Evolutionary conservation across 2,329 filamentous ascomycete genomes (phyloP), one percentile per base, ranked within the genome.

Genomic region (Achaetomium macrosporum): DNA sequence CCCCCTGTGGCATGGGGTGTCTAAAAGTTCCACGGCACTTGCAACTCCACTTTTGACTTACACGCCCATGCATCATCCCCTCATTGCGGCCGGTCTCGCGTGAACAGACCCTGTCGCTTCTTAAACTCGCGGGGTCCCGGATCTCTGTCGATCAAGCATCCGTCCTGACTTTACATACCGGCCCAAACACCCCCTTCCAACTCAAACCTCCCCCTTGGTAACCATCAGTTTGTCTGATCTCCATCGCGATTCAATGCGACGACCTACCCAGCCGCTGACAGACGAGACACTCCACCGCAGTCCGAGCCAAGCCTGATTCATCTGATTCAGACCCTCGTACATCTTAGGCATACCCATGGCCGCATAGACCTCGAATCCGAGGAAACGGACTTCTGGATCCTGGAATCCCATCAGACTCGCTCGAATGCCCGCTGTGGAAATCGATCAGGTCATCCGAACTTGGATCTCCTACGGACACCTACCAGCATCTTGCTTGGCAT

Each of bases 381-480:
- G 36, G 45, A 50, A 56, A 50, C 42, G n/a, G 25, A 30, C 46
- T 33, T 50, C 39, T 39, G 37, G 8, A 37, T 30, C 37, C 47
- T 30, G 40, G 44, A 54, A 46, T 8, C 30, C 45, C 12, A 52
- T 61, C 68, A 63, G 75, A 71, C 69, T 46, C 72, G 76, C 70
- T 72, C 76, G 73, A 68, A 79, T 81, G 77, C 77, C 71, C 65
- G 70, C 74, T 69, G 71, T 72, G 66, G 70, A 71, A 62, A 74
- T 76, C 76, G 73, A 77, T 72, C 73, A 69, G 69, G 76, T 74
- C 62, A 67, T 67, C 62, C 72, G 73, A 70, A 73, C 71, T 58
- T 77, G 74, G 74, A 73, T 73, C 65, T 71, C 73, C 64, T 70
- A 72, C 68, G 66, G 69, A 66, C 66, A 64, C 65, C 62, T 61